Evolutionary conservation across 495 filamentous ascomycete genomes (phyloP).

Genomic region (Tuber aestivum): DNA sequence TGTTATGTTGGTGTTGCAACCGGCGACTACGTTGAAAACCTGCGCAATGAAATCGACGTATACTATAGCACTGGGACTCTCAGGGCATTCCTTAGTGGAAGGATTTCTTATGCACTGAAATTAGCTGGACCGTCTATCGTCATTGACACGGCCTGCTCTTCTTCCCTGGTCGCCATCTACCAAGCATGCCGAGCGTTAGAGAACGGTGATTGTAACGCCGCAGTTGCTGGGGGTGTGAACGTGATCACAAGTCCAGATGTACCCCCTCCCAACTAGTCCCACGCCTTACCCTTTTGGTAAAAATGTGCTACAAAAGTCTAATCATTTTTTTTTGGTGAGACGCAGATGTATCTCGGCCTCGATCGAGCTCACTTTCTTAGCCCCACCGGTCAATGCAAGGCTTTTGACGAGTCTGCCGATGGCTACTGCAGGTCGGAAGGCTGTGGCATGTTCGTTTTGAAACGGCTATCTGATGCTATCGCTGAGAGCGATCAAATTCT

Average conservation of each 20-base stretch:
- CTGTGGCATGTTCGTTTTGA: conserved; percentile 65
- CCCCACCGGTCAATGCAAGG: conserved; percentile 71
- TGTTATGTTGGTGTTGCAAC: conserved; percentile 91
- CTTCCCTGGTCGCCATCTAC: conserved; percentile 74
- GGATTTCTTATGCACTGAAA: conserved; percentile 82
- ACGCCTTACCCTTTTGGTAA: neutral
- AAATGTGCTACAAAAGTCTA: conserved; percentile 64
- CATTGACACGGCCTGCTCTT: conserved; percentile 87
- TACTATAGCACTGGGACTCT: conserved; percentile 91
- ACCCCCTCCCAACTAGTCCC: conserved; percentile 34
- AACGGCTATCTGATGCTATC: conserved; percentile 67
- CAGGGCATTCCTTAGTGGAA: conserved; percentile 77
- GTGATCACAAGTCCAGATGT: conserved; percentile 54
- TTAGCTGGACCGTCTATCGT: conserved; percentile 81
- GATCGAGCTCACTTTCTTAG: conserved; percentile 78
- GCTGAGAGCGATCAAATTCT: conserved; percentile 69
- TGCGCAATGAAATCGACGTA: conserved; percentile 82
- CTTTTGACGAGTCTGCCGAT: conserved; percentile 69
- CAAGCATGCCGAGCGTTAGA: conserved; percentile 76
- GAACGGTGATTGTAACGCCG: conserved; percentile 76
- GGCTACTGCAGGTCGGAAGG: conserved; percentile 73
- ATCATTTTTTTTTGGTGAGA: conserved; percentile 57
- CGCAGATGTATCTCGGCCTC: conserved; percentile 52
- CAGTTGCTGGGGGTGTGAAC: conserved; percentile 66
- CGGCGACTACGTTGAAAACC: conserved; percentile 88